These are phyloP conservation scores for Neofusicoccum laricinum DNA, from an alignment of 2,329 filamentous ascomycete genomes.

Conservation along the genomic window DNA sequence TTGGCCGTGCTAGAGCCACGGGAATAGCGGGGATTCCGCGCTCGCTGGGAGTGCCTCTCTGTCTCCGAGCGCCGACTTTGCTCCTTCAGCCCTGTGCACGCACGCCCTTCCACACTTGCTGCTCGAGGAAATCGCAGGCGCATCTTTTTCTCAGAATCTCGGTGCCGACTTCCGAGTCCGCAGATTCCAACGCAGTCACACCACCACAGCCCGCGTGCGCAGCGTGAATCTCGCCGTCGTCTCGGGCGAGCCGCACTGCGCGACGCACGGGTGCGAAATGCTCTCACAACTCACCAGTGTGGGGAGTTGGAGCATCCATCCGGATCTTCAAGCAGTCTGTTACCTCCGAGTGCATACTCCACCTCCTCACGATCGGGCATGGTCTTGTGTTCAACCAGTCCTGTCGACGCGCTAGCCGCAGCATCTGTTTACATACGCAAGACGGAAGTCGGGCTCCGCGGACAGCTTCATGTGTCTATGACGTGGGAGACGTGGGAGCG, in stretches of 20 bases:
- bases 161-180: background rate
- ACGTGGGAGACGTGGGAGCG: no score
- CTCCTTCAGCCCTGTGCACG: slow-evolving; percentile 3
- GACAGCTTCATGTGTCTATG: background rate
- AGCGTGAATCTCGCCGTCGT: background rate
- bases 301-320: no score
- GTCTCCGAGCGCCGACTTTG: slow-evolving; percentile 4
- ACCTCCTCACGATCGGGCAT: no score
- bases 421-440: no score
- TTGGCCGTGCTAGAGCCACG: background rate
- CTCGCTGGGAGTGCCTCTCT: background rate
- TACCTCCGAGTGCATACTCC: no score
- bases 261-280: background rate
- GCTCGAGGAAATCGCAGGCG: background rate
- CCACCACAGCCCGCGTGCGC: background rate
- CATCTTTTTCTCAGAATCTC: background rate
- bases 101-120: background rate
- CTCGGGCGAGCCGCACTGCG: background rate
- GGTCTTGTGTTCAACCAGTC: no score
- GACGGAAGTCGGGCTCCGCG: no score
- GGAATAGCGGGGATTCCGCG: background rate
- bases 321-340: no score
- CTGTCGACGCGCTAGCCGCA: no score
- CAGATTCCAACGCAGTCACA: background rate
- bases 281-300: no score